Evolutionary conservation across 306 rosid species (phyloP), one percentile per base, ranked within the genome.

Genomic region (Hylodesmum podocarpum): DNA sequence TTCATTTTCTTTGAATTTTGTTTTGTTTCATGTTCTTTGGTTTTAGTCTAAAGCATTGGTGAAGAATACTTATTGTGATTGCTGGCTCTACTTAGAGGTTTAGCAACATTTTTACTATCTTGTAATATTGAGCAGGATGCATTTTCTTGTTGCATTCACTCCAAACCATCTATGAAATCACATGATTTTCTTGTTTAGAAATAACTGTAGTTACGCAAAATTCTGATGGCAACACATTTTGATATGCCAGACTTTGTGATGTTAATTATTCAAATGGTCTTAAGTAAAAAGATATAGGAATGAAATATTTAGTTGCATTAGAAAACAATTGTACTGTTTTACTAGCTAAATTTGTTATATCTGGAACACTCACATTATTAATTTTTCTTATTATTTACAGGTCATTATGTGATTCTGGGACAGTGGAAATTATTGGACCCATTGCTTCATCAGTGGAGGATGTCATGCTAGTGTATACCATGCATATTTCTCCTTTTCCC

Each of bases 381-480:
- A 28, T 28, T 70, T 44, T 72, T 40, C 72, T 61, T 66, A 81
- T n/a, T n/a, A 53, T 58, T 84, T 79, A 66, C 85, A 94, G 98
- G 72, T 88, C 96, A 80, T 53, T 89, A 39, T 94, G 98, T 82
- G 96, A 83, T 73, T 19, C 82, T 67, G 98, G 98, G 63, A 94
- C 98, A 15, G 92, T 91, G 84, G 98, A 94, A 86, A 86, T 94
- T 86, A 89, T 94, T 78, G 98, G 98, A 73, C 98, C 98, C 64
- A 87, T 94, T 78, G 92, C 98, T 18, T 89, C 98, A 36, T 51
- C 96, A 2, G 92, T 94, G 84, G 98, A 94, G 82, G 98, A 94
- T 84, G 81, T 73, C 81, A 85, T 94, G 88, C 93, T 94, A 83
- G 97, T 94, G 97, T 94, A 87, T 75, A 91, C 78, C 25, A 43